Conservation (phyloP, 2,329 filamentous ascomycete species). For the Alternaria tenuissima region DNA sequence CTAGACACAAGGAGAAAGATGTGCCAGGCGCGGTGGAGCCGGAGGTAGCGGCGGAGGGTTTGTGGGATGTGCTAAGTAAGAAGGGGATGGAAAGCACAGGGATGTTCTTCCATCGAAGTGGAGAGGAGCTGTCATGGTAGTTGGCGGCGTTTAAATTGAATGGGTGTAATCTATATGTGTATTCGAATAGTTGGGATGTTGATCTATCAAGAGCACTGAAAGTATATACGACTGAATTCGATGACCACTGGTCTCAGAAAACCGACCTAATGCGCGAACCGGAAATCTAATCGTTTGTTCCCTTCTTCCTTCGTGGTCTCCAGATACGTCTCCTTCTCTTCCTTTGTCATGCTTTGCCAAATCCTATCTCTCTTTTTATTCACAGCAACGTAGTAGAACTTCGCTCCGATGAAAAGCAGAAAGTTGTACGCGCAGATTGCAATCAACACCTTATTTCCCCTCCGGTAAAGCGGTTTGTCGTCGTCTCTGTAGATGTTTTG, state of each 20-base stretch:
- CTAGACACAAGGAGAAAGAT: not conserved
- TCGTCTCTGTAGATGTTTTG: conserved; percentile 62
- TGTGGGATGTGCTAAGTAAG: not conserved
- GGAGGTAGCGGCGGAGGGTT: not conserved
- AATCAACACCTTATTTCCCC: conserved; percentile 64
- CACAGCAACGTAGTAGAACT: conserved; percentile 62
- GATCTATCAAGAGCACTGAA: not conserved
- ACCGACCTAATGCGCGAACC: not conserved
- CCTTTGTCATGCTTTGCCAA: conserved; percentile 46
- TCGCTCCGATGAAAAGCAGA: conserved; percentile 59
- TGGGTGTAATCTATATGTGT: not conserved
- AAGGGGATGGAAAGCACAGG: not conserved
- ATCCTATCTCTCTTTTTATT: conserved; percentile 53
- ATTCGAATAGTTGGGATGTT: not conserved
- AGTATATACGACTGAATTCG: not conserved
- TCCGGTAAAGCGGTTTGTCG: conserved; percentile 60
- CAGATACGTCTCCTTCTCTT: conserved; percentile 48
- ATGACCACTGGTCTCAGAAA: not conserved
- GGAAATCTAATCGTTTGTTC: conserved; percentile 45
- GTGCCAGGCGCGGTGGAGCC: not conserved
- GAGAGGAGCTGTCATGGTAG: not conserved
- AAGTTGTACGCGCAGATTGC: conserved; percentile 61
- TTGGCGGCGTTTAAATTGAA: not conserved
- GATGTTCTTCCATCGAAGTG: not conserved
- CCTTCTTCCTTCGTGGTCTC: conserved; percentile 48